A percentile compares a stretch with the other conserved stretches of the same genome.
Evolutionary conservation across 2,329 filamentous ascomycete genomes (phyloP).

Genomic region (Verticillium nubilum): DNA sequence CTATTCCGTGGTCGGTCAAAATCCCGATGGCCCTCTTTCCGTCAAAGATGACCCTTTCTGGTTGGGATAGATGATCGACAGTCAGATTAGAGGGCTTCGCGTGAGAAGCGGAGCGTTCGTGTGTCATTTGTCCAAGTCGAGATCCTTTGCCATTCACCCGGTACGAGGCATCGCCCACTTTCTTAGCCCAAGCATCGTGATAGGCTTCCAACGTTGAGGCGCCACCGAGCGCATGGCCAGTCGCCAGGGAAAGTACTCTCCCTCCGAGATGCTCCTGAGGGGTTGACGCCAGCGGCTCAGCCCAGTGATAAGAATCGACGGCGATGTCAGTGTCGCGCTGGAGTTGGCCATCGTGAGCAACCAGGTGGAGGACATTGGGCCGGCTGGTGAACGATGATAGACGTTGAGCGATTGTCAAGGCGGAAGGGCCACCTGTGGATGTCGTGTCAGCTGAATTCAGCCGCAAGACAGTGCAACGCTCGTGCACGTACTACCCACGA

Average conservation of each 20-base stretch:
- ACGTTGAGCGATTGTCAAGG: neutral
- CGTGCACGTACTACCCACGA: neutral
- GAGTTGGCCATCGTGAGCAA: neutral
- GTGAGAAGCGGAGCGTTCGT: neutral
- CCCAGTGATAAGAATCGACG: neutral
- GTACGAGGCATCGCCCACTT: neutral
- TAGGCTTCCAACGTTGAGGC: neutral
- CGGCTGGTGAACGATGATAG: neutral
- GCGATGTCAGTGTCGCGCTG: neutral
- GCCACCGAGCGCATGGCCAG: neutral
- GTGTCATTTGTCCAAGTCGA: neutral
- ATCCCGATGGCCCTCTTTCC: neutral
- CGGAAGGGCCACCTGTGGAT: neutral
- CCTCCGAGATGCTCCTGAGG: neutral
- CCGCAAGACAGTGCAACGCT: neutral
- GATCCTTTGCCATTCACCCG: neutral
- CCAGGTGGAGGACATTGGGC: neutral
- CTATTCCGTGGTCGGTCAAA: neutral
- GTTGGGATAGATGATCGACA: neutral
- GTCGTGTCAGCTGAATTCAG: neutral
- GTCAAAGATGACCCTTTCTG: neutral
- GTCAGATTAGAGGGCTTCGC: neutral
- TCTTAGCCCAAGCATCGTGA: neutral
- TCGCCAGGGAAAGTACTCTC: neutral
- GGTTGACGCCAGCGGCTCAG: neutral